Evolutionary conservation across 768 basidiomycete species (phyloP).

Genomic region (Mrakia hoshinonis): DNA sequence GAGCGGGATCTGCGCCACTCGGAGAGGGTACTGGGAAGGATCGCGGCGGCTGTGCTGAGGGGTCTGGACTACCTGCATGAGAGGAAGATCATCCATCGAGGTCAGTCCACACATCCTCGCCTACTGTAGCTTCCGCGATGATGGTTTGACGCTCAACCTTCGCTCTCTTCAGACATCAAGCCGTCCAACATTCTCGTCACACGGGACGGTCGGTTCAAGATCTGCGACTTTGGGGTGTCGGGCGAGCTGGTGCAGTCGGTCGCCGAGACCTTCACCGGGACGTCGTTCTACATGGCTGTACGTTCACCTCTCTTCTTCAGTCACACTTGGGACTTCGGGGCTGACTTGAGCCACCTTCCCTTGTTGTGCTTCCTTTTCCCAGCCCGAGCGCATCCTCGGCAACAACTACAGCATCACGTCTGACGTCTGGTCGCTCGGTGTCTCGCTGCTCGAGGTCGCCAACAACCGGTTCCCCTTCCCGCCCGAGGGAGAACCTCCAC

Average conservation of each 20-base stretch:
- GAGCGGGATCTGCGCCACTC: conserved; percentile 39
- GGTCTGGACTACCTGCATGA: conserved; percentile 42
- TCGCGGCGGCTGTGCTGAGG: conserved; percentile 38
- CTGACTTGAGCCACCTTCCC: background rate
- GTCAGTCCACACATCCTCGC: background rate
- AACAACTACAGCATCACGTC: conserved; percentile 41
- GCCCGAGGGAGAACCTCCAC: conserved; percentile 37
- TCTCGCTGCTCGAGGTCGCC: conserved; percentile 41
- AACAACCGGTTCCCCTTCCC: conserved; percentile 43
- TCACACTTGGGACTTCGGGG: background rate
- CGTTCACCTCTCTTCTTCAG: conserved; percentile 26
- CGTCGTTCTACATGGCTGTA: conserved; percentile 43
- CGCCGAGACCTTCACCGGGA: conserved; percentile 43
- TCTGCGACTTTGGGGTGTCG: conserved; percentile 43
- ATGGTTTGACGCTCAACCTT: no score
- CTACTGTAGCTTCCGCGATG: background rate
- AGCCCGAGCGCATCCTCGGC: conserved; percentile 43
- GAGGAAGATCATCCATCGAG: conserved; percentile 40
- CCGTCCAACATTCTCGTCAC: conserved; percentile 43
- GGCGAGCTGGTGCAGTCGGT: conserved; percentile 41
- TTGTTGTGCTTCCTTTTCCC: background rate
- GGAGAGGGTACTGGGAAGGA: conserved; percentile 41
- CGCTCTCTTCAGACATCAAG: conserved; percentile 38
- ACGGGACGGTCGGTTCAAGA: conserved; percentile 38
- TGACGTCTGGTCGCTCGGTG: conserved; percentile 43